Base-by-base conservation (phyloP, 257 asterid genomes). In the Salvia hispanica region DNA sequence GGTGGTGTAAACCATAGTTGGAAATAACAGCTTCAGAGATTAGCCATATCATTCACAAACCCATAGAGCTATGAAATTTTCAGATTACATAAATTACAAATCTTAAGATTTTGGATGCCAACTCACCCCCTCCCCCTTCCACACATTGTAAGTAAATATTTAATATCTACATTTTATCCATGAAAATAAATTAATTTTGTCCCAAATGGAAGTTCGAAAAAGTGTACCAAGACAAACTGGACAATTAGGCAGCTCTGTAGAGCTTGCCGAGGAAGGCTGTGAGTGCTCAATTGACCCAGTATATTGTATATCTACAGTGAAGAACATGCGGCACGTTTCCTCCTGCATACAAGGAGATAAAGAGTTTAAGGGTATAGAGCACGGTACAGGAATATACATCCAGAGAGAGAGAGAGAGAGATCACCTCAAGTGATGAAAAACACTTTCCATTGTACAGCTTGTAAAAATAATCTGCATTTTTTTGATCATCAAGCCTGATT, bases 201-300 rank as follows among this genome's bases (percentile, higher is more conserved):
- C 70, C 67, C 55, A 0, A 33, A 57, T 18, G 48, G 61, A 50
- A 72, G 57, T 81, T 48, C 46, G 73, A 58, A 44, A 50, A 61
- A 75, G 33, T 69, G 57, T 87, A 94, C 99, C 99, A 69, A 94
- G 99, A 80, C 99, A 94, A 66, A 91, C 97, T 18, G 97, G 91
- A 77, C 97, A 94, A 15, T 88, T 84, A 2, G 97, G 88, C 78
- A 84, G 95, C 74, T 94, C 97, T 58, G 73, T 75, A 74, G 87
- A 81, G 88, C 87, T 91, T 66, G 86, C 75, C 52, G 87, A 70
- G 53, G 92, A 77, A 76, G 86, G 72, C 74, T 84, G 97, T 33
- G 88, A 47, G 72, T 84, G 97, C 80, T 85, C 99, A 75, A 91
- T 87, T 33, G 96, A 94, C 66, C 89, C 95, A 62, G 96, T 94